Base-by-base conservation (phyloP, 2,329 filamentous ascomycete species). In the Penicillium sp. region DNA sequence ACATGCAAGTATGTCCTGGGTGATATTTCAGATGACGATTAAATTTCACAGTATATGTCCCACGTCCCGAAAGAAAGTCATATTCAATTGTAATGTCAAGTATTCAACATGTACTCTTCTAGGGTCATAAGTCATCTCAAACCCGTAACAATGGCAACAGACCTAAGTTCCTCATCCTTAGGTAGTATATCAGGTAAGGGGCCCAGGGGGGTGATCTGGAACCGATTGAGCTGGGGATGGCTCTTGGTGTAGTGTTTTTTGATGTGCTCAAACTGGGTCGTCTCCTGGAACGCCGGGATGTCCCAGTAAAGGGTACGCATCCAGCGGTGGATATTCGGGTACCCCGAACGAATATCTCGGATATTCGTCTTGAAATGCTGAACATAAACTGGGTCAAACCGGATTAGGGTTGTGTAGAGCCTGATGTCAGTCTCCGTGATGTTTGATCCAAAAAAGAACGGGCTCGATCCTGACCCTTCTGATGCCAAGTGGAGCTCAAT, bases 181-280 rank as follows among this genome's bases (percentile, higher is more conserved):
- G 84, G 85, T 75, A 97, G 68, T 61, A 99, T 89, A 77, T 96
- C 84, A 37, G 93, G 93, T 69, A 92, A 67, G 5, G 95, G 93
- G 0, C 93, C 93, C 16, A 96, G 71, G 1, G 93, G 93, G 25
- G 92, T 93, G 71, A 99, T 96, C 39, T 81, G 77, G 72, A 81
- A 82, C 46, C 71, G 84, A 70, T 88, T 88, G 65, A 88, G 88
- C 75, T 88, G 85, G 63, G 72, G 77, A 73, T 88, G 86, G 62
- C 83, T 86, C 78, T 85, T 86, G 2, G 85, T 88, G 70, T 88
- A 88, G 67, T 88, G 86, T 46, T 83, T 89, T 85, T 96, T 97
- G 80, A 98, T 98, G 77, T 99, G 95, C 74, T 96, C 85, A 73
- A 96, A 96, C 75, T 97, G 85, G 23, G 93, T 96, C 60, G 92